These are phyloP conservation scores for Alloteropsis angusta DNA, from an alignment of 202 grass and related monocot genomes.

Conservation along the genomic window DNA sequence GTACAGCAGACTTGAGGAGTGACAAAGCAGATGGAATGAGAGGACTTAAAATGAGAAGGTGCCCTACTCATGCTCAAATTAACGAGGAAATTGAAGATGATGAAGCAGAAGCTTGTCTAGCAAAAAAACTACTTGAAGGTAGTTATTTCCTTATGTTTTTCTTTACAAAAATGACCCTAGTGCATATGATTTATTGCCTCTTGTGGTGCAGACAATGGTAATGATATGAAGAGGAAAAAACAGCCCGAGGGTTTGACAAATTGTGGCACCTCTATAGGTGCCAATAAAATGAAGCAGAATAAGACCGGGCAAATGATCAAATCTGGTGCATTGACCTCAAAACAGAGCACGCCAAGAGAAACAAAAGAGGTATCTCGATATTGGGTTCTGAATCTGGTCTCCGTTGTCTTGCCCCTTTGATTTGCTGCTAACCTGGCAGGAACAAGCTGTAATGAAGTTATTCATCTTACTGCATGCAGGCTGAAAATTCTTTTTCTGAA, in stretches of 20 bases:
- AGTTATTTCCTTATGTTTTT: constrained; percentile 20
- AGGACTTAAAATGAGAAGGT: constrained; percentile 87
- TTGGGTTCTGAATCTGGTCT: background rate
- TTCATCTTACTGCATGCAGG: constrained; percentile 35
- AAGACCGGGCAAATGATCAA: constrained; percentile 49
- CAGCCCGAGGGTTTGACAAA: constrained; percentile 30
- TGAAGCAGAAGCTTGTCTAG: constrained; percentile 59
- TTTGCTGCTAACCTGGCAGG: background rate
- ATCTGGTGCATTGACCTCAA: constrained; percentile 42
- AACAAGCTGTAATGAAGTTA: constrained; percentile 18
- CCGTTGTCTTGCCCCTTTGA: background rate
- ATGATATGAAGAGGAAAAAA: constrained; percentile 66
- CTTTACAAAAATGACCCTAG: constrained; percentile 1
- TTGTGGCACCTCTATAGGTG: constrained; percentile 29
- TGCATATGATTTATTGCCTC: constrained; percentile 2
- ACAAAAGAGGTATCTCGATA: constrained; percentile 52
- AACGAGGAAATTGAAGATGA: constrained; percentile 94
- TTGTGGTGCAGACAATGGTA: constrained; percentile 52
- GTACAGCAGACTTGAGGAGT: constrained; percentile 50
- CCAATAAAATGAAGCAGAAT: constrained; percentile 44
- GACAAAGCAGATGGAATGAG: constrained; percentile 60
- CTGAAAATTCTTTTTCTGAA: constrained; percentile 49
- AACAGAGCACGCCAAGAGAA: constrained; percentile 51
- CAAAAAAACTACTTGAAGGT: constrained; percentile 87
- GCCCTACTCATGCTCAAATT: constrained; percentile 50